phyloP scores from a whole-genome alignment of 805 yeast species.

The Schwanniomyces polymorphus region DNA sequence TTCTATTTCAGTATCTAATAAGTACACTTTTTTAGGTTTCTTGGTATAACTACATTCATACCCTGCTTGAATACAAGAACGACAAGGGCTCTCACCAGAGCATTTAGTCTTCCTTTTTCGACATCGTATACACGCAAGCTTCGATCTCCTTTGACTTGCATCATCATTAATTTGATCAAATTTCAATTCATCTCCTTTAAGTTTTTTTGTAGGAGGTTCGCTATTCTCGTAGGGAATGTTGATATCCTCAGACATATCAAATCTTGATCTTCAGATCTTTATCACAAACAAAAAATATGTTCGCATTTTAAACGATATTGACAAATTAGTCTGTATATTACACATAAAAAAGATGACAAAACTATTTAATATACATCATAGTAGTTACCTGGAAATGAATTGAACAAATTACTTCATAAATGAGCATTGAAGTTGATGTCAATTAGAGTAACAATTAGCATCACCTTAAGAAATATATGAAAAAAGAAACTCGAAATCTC shows the following conservation, averaged over 20 bases:
- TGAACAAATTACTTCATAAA: background rate
- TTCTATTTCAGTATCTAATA: slow-evolving; percentile 21
- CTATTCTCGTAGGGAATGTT: background rate
- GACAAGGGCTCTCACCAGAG: slow-evolving; percentile 24
- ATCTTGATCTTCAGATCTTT: background rate
- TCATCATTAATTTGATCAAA: background rate
- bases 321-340: background rate
- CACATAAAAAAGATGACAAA: background rate
- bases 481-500: background rate
- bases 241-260: background rate
- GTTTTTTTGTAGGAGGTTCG: background rate
- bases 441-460: background rate
- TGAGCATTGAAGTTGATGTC: background rate
- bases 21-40: slow-evolving; percentile 16
- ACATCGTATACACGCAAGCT: slow-evolving; percentile 24
- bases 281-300: background rate
- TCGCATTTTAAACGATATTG: background rate
- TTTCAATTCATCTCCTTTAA: background rate
- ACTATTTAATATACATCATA: background rate
- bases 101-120: slow-evolving; percentile 27
- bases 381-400: background rate
- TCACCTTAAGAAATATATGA: background rate
- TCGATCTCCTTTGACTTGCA: slow-evolving; percentile 6
- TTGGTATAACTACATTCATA: slow-evolving; percentile 19
- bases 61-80: slow-evolving; percentile 12